A percentile compares a stretch with the other conserved stretches of the same genome.
These are phyloP conservation scores for Tylopilus subfusipes DNA, from an alignment of 768 basidiomycete genomes.

Conservation along the genomic window DNA sequence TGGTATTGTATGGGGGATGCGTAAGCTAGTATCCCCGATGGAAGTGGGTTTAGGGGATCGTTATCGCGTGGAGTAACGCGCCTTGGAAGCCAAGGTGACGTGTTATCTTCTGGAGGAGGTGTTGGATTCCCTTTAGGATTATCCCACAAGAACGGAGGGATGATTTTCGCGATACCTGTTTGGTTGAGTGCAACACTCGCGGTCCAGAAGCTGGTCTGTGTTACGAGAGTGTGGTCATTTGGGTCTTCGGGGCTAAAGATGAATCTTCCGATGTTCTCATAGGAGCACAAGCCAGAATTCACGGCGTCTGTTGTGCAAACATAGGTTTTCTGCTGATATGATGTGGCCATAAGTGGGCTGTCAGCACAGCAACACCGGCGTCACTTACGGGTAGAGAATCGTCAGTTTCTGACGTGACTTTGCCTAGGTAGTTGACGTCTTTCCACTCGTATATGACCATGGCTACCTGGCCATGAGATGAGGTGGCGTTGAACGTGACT, in stretches of 20 bases:
- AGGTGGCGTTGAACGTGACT: constrained; percentile 70
- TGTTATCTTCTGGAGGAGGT: constrained; percentile 44
- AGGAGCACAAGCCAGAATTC: constrained; percentile 63
- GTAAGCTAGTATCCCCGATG: constrained; percentile 53
- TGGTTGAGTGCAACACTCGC: constrained; percentile 65
- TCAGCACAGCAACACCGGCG: constrained; percentile 5
- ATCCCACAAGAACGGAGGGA: constrained; percentile 48
- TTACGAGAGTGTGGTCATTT: constrained; percentile 55
- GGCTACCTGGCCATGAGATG: constrained; percentile 83
- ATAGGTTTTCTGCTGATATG: constrained; percentile 76
- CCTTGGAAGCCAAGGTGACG: constrained; percentile 48
- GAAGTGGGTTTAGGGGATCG: constrained; percentile 44
- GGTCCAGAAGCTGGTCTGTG: constrained; percentile 86
- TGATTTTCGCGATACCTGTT: constrained; percentile 12
- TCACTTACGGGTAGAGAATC: constrained; percentile 63
- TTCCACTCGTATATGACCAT: constrained; percentile 96
- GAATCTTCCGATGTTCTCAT: constrained; percentile 78
- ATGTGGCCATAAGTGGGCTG: constrained; percentile 16
- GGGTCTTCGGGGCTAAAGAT: constrained; percentile 60
- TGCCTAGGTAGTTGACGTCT: constrained; percentile 82
- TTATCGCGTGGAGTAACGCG: constrained; percentile 17
- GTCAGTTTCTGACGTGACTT: constrained; percentile 50
- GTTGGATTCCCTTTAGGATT: constrained; percentile 59
- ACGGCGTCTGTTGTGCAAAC: constrained; percentile 87
- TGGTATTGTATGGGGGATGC: constrained; percentile 74